Base-by-base conservation (phyloP, 176 grass and related monocot genomes). In the Triticum timopheevii region DNA sequence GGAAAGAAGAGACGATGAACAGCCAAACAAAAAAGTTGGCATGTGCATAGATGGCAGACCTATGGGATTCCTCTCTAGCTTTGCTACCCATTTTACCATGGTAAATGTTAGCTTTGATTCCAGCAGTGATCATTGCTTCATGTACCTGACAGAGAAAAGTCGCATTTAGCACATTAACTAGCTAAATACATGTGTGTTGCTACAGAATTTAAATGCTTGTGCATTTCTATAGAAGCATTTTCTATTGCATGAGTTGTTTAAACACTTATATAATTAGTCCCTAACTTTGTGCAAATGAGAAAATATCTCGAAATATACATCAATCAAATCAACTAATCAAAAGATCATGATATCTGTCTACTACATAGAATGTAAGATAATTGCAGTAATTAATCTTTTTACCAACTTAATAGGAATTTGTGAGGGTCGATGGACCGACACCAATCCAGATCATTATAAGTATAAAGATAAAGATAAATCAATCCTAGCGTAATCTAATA, bases 41-140 rank as follows among this genome's bases (percentile, higher is more conserved):
- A 81, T 39, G 72, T 33, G 30, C 69, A 79, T 39, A 62, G 27
- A 89, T 65, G 35, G 58, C 39, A 59, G 78, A 96, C 93, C 96
- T 98, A 85, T 98, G 96, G 7, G 88, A 89, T 85, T 94, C 86
- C 87, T 94, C 93, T 81, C 96, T 89, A 68, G 90, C 93, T 90
- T 87, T 91, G 71, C 39, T 76, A 20, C 96, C 88, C 96, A 98
- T 91, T 92, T 91, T 82, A 56, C 96, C 96, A 23, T 95, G 92
- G 87, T 98, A 95, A 61, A 94, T 92, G 86, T 92, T 89, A 79
- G 96, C 56, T 79, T 89, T 92, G 70, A 95, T 94, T 92, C 96
- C 96, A 42, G 96, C 90, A 90, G 78, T 80, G 56, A 83, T 79
- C 73, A 98, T 86, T 89, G 90, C 89, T 77, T 92, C 75, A 45